Evolutionary conservation across 2,329 filamentous ascomycete species (phyloP).

Genomic region (Trematosphaeria pertusa): DNA sequence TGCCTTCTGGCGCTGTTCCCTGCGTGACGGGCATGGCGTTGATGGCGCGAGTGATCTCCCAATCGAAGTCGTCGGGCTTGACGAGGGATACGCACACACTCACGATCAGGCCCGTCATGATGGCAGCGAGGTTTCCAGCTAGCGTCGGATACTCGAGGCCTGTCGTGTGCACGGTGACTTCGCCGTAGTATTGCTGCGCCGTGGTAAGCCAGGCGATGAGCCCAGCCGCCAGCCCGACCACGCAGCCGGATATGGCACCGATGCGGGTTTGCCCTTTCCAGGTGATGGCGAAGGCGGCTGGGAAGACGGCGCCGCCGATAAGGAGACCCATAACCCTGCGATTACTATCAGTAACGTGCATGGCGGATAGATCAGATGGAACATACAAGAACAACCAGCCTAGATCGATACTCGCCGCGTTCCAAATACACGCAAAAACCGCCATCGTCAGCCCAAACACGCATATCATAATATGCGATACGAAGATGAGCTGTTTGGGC

Average conservation of each 20-base stretch:
- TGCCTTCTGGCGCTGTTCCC: conserved; percentile 13
- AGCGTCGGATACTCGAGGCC: conserved; percentile 49
- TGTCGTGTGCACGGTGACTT: conserved; percentile 48
- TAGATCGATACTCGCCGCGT: conserved; percentile 48
- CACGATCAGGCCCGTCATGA: conserved; percentile 43
- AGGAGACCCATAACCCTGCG: conserved; percentile 50
- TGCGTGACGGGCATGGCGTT: conserved; percentile 33
- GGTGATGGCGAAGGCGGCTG: conserved; percentile 45
- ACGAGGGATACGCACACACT: conserved; percentile 44
- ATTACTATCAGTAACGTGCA: no score
- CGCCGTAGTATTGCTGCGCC: conserved; percentile 46
- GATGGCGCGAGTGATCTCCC: conserved; percentile 49
- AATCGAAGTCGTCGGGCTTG: conserved; percentile 48
- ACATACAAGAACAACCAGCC: conserved; percentile 49
- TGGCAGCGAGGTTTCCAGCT: conserved; percentile 47
- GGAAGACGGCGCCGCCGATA: conserved; percentile 53
- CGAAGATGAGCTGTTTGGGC: conserved; percentile 46
- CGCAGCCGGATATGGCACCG: conserved; percentile 43
- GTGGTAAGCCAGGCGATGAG: conserved; percentile 48
- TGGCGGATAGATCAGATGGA: background rate
- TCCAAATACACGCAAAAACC: conserved; percentile 48
- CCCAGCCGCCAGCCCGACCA: conserved; percentile 43
- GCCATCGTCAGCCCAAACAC: conserved; percentile 51
- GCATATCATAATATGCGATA: conserved; percentile 50
- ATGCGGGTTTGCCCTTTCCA: conserved; percentile 45